These are phyloP conservation scores for Teunomyces cretensis DNA, from an alignment of 805 yeast species.

Conservation along the genomic window DNA sequence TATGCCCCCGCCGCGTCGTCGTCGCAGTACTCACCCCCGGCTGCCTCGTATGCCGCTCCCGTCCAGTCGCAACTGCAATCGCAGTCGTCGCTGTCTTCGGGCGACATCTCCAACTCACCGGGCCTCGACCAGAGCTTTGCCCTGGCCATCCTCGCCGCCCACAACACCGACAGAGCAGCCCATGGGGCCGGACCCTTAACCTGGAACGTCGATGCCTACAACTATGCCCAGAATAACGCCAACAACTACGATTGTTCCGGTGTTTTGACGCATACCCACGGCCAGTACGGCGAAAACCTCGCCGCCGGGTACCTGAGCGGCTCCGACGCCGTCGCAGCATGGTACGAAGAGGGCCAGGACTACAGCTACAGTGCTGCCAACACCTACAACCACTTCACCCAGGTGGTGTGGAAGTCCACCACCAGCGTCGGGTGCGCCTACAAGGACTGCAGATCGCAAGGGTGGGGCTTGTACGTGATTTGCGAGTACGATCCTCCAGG, in stretches of 20 bases:
- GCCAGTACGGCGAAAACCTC: conserved; percentile 38
- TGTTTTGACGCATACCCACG: conserved; percentile 34
- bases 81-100: conserved; percentile 1
- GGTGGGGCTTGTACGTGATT: conserved; percentile 33
- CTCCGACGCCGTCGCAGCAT: conserved; percentile 29
- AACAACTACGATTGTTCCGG: conserved; percentile 39
- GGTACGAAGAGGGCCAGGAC: conserved; percentile 35
- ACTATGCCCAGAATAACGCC: conserved; percentile 34
- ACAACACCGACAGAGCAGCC: conserved; percentile 30
- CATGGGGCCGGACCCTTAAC: conserved; percentile 30
- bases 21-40: neutral
- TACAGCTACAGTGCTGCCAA: conserved; percentile 25
- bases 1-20: neutral
- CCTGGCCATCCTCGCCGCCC: conserved; percentile 29
- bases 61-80: neutral
- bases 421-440: conserved; percentile 33
- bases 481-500: conserved; percentile 38
- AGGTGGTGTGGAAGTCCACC: conserved; percentile 30
- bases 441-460: conserved; percentile 28
- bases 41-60: neutral
- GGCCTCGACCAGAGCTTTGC: conserved; percentile 29
- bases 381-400: conserved; percentile 32
- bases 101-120: conserved; percentile 16
- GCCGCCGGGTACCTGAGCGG: conserved; percentile 36
- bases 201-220: conserved; percentile 32